Percentiles rank a stretch among this genome's conserved stretches.
These are phyloP conservation scores for Podaxis carcinomalis DNA, from an alignment of 768 basidiomycete genomes.

Conservation along the genomic window DNA sequence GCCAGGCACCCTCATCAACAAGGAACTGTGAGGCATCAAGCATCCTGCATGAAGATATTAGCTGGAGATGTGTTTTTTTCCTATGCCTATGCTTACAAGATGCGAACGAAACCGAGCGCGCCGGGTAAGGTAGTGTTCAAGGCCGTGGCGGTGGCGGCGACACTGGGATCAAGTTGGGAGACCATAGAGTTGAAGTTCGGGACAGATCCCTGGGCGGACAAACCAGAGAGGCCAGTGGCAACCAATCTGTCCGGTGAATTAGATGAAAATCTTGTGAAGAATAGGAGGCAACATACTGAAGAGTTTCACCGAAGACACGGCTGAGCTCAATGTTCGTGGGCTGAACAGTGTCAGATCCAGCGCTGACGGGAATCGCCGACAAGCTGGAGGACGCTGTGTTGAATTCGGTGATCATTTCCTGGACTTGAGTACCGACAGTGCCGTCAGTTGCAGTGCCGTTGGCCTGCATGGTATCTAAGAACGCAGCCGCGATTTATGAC, in stretches of 20 bases:
- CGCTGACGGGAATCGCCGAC: conserved; percentile 21
- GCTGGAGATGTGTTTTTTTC: not conserved
- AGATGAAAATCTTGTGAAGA: not conserved
- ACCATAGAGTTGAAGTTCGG: conserved; percentile 23
- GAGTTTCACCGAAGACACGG: conserved; percentile 23
- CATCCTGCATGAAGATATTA: conserved; percentile 21
- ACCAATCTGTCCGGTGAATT: conserved; percentile 17
- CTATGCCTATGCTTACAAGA: conserved; percentile 19
- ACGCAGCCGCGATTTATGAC: not conserved
- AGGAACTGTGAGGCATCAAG: conserved; percentile 32
- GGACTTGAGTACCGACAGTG: conserved; percentile 25
- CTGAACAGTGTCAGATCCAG: conserved; percentile 25
- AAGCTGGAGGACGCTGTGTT: conserved; percentile 19
- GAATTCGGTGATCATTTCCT: conserved; percentile 22
- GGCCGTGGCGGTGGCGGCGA: conserved; percentile 20
- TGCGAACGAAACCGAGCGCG: conserved; percentile 23
- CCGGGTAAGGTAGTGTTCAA: conserved; percentile 28
- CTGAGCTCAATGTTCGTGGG: conserved; percentile 34
- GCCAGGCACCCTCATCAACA: conserved; percentile 24
- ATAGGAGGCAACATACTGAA: conserved; percentile 21
- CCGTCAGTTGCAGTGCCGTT: conserved; percentile 24
- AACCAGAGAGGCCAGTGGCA: conserved; percentile 27
- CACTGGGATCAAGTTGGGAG: conserved; percentile 24
- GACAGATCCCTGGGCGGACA: conserved; percentile 20
- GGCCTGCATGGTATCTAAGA: conserved; percentile 24